These are phyloP conservation scores for Daldinia vernicosa DNA, from an alignment of 495 filamentous ascomycete species.

Conservation along the genomic window DNA sequence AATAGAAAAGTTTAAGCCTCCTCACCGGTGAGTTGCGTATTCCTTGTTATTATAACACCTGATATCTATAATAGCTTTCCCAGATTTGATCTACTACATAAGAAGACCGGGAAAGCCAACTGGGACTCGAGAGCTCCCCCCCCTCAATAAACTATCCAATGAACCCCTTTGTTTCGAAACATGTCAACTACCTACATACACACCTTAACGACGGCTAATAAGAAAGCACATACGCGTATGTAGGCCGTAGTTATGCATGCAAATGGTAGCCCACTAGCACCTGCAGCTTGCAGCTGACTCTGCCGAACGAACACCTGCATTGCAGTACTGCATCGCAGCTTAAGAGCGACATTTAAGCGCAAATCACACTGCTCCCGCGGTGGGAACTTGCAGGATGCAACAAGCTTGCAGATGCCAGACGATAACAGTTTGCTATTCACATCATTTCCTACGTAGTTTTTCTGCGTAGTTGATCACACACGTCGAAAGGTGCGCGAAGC, in stretches of 20 bases:
- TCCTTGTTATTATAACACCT: constrained; percentile 29
- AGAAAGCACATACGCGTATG: constrained; percentile 27
- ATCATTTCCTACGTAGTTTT: constrained; percentile 2
- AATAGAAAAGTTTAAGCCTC: constrained; percentile 23
- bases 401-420: constrained; percentile 9
- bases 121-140: constrained; percentile 12
- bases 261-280: constrained; percentile 27
- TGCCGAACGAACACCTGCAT: constrained; percentile 33
- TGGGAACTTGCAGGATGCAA: constrained; percentile 23
- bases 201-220: constrained; percentile 11
- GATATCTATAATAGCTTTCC: constrained; percentile 27
- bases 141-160: constrained; percentile 18
- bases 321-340: constrained; percentile 37
- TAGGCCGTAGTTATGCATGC: constrained; percentile 22
- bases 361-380: constrained; percentile 27
- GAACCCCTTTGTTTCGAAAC: constrained; percentile 34
- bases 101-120: constrained; percentile 12
- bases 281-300: constrained; percentile 17
- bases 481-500: constrained; percentile 17
- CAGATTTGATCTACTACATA: constrained; percentile 33
- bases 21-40: constrained; percentile 3
- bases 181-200: constrained; percentile 28
- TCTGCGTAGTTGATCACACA: constrained; percentile 38
- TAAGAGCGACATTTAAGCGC: constrained; percentile 35
- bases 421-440: constrained; percentile 1